A percentile compares a stretch with the other conserved stretches of the same genome.
Evolutionary conservation across 805 yeast genomes (phyloP).

Genomic region (Myxozyma udenii): DNA sequence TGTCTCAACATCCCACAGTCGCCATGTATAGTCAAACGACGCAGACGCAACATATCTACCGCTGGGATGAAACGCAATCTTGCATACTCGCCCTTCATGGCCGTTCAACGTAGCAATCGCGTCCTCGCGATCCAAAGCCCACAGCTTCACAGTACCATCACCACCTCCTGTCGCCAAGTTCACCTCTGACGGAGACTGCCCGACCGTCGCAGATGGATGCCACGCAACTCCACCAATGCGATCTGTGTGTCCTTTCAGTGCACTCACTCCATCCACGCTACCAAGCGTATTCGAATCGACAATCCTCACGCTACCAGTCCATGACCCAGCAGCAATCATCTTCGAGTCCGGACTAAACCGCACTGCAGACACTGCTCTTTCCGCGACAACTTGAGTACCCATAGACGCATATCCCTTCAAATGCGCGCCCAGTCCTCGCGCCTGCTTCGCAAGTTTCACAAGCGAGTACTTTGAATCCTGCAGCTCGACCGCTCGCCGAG

Average conservation of each 20-base stretch:
- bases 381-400: constrained; percentile 70
- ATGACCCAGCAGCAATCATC: constrained; percentile 64
- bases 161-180: constrained; percentile 47
- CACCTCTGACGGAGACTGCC: constrained; percentile 23
- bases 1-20: constrained; percentile 70
- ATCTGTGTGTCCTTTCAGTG: constrained; percentile 53
- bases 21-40: constrained; percentile 84
- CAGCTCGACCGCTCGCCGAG: constrained; percentile 10
- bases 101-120: constrained; percentile 39
- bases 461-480: constrained; percentile 39
- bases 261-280: constrained; percentile 25
- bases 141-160: constrained; percentile 44
- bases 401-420: constrained; percentile 44
- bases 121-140: constrained; percentile 34
- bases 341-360: constrained; percentile 44
- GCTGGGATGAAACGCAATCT: constrained; percentile 63
- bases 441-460: constrained; percentile 44
- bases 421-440: constrained; percentile 45
- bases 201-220: constrained; percentile 41
- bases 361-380: constrained; percentile 65
- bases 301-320: constrained; percentile 72
- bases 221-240: constrained; percentile 72
- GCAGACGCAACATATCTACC: constrained; percentile 60
- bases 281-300: constrained; percentile 45
- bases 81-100: constrained; percentile 58